Evolutionary conservation across 768 basidiomycete genomes (phyloP).

Genomic region (Pulveroboletus sp.): DNA sequence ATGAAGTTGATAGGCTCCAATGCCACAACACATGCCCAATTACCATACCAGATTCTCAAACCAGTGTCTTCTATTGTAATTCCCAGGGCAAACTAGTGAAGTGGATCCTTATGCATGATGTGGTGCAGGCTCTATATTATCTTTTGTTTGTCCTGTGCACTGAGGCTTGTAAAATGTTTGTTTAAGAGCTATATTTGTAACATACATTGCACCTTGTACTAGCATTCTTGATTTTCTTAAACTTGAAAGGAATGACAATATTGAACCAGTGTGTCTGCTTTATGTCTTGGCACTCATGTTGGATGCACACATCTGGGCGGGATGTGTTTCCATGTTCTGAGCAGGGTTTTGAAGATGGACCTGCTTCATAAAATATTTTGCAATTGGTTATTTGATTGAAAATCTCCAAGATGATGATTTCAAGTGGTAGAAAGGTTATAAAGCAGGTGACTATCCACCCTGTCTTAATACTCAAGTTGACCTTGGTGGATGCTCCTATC

Average conservation of each 20-base stretch:
- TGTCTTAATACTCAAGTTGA: too few relatives aligned
- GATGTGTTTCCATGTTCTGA: neutral
- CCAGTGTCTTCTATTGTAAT: conserved; percentile 24
- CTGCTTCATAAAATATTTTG: too few relatives aligned
- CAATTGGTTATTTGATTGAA: too few relatives aligned
- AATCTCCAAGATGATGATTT: too few relatives aligned
- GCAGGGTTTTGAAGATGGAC: too few relatives aligned
- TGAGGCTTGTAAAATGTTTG: too few relatives aligned
- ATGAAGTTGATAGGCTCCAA: neutral
- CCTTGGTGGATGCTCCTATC: too few relatives aligned
- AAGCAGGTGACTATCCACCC: too few relatives aligned
- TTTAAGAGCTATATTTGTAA: neutral
- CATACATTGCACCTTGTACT: neutral
- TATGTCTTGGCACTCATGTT: too few relatives aligned
- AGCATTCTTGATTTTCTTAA: neutral
- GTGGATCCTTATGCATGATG: conserved; percentile 28
- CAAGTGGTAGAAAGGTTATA: too few relatives aligned
- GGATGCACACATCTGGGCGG: conserved; percentile 1
- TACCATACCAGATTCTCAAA: conserved; percentile 26
- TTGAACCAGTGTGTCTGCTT: conserved; percentile 6
- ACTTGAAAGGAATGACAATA: conserved; percentile 6
- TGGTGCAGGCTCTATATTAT: conserved; percentile 25
- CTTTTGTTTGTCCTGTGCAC: conserved; percentile 12
- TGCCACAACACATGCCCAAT: neutral
- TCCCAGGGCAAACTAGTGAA: conserved; percentile 15